A percentile compares a stretch with the other conserved stretches of the same genome.
These are phyloP conservation scores for Pseudodiploospora longispora DNA, from an alignment of 2,329 filamentous ascomycete species.

Conservation along the genomic window DNA sequence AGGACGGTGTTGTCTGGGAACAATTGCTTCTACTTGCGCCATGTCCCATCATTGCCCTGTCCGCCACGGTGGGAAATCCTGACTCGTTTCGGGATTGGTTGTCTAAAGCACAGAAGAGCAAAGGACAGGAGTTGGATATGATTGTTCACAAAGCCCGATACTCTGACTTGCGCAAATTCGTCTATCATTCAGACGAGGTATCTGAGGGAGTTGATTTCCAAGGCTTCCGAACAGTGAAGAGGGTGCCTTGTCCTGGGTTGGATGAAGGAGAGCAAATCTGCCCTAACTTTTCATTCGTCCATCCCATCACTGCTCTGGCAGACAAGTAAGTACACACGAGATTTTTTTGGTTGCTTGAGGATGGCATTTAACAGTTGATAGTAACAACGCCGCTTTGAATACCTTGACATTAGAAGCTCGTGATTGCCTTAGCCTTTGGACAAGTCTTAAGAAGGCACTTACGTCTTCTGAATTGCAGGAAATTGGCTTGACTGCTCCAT, in stretches of 20 bases:
- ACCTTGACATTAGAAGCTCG: constrained; percentile 7
- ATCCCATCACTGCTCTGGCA: constrained; percentile 56
- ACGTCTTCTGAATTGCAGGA: constrained; percentile 30
- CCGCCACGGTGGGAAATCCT: constrained; percentile 72
- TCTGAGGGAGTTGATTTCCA: constrained; percentile 40
- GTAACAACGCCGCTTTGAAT: constrained; percentile 4
- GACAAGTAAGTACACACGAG: constrained; percentile 34
- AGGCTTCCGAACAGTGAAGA: constrained; percentile 36
- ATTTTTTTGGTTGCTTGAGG: no score
- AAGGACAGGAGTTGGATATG: constrained; percentile 57
- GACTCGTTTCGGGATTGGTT: constrained; percentile 64
- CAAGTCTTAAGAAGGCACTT: neutral
- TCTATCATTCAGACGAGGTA: constrained; percentile 41
- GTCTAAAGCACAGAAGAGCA: constrained; percentile 50
- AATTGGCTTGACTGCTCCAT: constrained; percentile 38
- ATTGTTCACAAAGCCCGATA: constrained; percentile 62
- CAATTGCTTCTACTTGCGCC: constrained; percentile 66
- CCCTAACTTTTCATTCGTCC: constrained; percentile 49
- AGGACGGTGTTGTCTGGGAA: constrained; percentile 72
- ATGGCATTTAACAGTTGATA: neutral
- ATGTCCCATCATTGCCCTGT: constrained; percentile 71
- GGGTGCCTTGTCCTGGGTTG: constrained; percentile 36
- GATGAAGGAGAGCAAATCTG: constrained; percentile 26
- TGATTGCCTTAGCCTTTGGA: constrained; percentile 5
- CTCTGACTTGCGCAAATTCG: constrained; percentile 70